Evolutionary conservation across 106 monocot genomes (phyloP).

Genomic region (Allium fistulosum): DNA sequence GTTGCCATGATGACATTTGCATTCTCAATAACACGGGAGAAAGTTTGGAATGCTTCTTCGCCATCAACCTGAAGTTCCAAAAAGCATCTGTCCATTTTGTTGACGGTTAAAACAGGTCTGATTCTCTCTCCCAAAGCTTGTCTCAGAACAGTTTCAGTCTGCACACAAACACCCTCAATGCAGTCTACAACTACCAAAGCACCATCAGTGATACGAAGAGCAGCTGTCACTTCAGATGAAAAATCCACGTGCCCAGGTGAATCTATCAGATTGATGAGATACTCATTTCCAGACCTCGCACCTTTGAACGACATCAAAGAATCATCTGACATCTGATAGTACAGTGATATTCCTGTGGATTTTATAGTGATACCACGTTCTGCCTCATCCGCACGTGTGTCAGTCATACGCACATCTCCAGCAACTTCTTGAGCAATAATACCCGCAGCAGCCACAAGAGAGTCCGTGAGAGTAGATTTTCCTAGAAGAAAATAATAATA

Average conservation of each 20-base stretch:
- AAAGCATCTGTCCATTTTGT: conserved; percentile 36
- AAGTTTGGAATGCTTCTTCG: conserved; percentile 54
- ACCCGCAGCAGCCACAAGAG: conserved; percentile 42
- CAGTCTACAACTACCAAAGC: conserved; percentile 34
- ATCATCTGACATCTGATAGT: conserved; percentile 29
- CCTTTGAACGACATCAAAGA: conserved; percentile 28
- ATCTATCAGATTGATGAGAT: conserved; percentile 41
- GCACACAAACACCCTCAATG: conserved; percentile 34
- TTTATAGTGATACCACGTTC: conserved; percentile 46
- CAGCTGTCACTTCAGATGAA: conserved; percentile 34
- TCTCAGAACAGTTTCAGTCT: conserved; percentile 36
- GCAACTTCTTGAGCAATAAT: conserved; percentile 44
- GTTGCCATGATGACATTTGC: conserved; percentile 31
- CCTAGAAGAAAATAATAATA: conserved; percentile 7
- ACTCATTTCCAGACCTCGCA: conserved; percentile 31
- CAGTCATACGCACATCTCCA: conserved; percentile 43
- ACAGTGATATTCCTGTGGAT: conserved; percentile 42
- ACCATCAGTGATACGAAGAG: conserved; percentile 40
- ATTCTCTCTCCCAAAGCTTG: conserved; percentile 27
- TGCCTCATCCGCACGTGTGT: conserved; percentile 39
- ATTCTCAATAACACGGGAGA: conserved; percentile 45
- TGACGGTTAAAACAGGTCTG: conserved; percentile 29
- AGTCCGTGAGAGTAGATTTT: conserved; percentile 41
- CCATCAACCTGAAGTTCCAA: conserved; percentile 41
- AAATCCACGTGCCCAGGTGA: conserved; percentile 45